Conservation (phyloP, 345 rosid species). For the Salix brachista region DNA sequence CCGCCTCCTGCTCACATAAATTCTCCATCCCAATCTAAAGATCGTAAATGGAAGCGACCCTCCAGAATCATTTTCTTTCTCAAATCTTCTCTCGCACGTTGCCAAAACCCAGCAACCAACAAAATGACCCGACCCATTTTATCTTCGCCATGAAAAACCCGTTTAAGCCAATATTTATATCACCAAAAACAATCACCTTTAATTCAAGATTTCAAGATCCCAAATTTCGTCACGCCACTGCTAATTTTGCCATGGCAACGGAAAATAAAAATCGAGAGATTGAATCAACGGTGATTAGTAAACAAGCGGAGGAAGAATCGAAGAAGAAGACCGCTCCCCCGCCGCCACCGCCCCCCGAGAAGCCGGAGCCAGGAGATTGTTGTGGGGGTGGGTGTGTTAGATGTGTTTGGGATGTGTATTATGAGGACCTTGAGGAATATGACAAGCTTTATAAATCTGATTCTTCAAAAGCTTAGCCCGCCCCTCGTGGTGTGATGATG, state of each 20-base stretch:
- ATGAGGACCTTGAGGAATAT: constrained; percentile 79
- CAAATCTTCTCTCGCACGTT: neutral
- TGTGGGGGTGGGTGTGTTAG: constrained; percentile 93
- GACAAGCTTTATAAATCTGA: constrained; percentile 38
- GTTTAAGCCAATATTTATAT: neutral
- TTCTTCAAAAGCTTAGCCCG: constrained; percentile 11
- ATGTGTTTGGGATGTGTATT: constrained; percentile 96
- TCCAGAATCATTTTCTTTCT: neutral
- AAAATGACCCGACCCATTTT: neutral
- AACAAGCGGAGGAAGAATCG: neutral
- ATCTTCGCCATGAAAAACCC: constrained; percentile 3
- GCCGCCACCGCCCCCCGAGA: constrained; percentile 76
- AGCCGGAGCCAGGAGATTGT: constrained; percentile 91
- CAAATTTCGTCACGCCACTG: neutral
- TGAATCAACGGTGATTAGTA: neutral
- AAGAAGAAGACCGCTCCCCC: constrained; percentile 13
- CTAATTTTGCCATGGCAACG: constrained; percentile 12
- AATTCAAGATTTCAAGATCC: neutral
- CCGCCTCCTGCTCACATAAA: no score
- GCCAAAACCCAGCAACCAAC: neutral
- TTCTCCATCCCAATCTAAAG: no score
- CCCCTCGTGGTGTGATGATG: no score
- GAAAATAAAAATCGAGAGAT: neutral
- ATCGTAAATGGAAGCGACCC: neutral
- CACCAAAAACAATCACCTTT: neutral